These are phyloP conservation scores for Leccinum subfulvum DNA, from an alignment of 1,284 basidiomycete genomes.

Conservation along the genomic window DNA sequence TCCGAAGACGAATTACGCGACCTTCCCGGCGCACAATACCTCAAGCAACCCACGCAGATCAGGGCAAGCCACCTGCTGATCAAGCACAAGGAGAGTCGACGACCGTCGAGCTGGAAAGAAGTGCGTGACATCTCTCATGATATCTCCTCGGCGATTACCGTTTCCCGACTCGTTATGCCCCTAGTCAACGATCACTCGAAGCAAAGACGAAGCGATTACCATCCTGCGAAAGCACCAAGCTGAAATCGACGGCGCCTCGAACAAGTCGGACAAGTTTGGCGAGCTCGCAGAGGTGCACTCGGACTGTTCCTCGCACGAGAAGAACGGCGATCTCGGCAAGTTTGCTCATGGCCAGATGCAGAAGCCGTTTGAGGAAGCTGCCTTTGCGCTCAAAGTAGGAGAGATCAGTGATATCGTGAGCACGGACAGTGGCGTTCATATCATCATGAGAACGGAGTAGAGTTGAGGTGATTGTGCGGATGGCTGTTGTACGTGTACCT, in stretches of 20 bases:
- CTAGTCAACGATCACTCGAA: conserved; percentile 76
- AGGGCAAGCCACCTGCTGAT: conserved; percentile 94
- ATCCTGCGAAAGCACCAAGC: conserved; percentile 67
- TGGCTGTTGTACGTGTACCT: neutral
- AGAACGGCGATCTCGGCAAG: conserved; percentile 83
- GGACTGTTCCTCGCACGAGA: conserved; percentile 83
- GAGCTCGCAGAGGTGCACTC: conserved; percentile 75
- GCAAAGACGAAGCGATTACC: conserved; percentile 86
- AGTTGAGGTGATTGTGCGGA: neutral
- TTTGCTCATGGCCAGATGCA: conserved; percentile 95
- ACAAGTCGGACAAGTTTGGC: conserved; percentile 58
- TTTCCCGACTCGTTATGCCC: conserved; percentile 2
- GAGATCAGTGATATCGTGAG: conserved; percentile 85
- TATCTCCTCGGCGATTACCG: neutral
- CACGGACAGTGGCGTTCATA: conserved; percentile 95
- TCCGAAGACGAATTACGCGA: conserved; percentile 57
- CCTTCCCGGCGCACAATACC: conserved; percentile 66
- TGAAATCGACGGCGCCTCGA: conserved; percentile 56
- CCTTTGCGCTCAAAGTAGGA: conserved; percentile 79
- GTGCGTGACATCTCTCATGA: conserved; percentile 45
- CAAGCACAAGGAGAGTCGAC: conserved; percentile 86
- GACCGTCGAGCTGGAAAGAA: conserved; percentile 92
- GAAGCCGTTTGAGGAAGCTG: conserved; percentile 93
- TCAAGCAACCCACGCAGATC: conserved; percentile 62
- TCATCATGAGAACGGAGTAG: conserved; percentile 83